A percentile compares a stretch with the other conserved stretches of the same genome.
These are phyloP conservation scores for Tylopilus balloui DNA, from an alignment of 768 basidiomycete genomes.

Conservation along the genomic window DNA sequence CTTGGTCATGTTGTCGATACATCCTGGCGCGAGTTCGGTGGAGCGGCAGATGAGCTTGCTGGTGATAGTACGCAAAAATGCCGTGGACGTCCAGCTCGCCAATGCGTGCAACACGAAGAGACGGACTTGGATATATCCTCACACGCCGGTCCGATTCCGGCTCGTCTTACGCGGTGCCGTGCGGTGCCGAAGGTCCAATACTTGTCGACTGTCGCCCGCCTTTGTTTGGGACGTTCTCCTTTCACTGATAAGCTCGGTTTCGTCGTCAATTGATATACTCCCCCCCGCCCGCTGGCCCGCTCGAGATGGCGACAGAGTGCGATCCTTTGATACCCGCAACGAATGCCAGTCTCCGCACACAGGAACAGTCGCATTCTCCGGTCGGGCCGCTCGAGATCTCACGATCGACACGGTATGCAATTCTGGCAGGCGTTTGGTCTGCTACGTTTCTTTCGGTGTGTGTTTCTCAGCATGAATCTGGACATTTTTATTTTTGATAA, in stretches of 20 bases:
- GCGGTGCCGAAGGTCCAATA: not conserved
- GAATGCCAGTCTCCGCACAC: not conserved
- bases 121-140: no score
- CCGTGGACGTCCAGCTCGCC: no score
- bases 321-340: constrained; percentile 26
- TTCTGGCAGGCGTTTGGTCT: constrained; percentile 69
- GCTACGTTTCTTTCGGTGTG: constrained; percentile 72
- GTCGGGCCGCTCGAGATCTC: constrained; percentile 61
- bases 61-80: no score
- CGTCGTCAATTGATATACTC: not conserved
- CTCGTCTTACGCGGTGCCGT: not conserved
- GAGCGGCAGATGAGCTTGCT: no score
- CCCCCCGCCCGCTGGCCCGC: not conserved
- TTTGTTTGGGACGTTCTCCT: not conserved
- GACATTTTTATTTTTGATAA: constrained; percentile 7
- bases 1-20: no score
- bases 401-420: constrained; percentile 54
- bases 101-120: no score
- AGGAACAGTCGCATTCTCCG: constrained; percentile 1
- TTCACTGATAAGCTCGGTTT: no score
- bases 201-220: not conserved
- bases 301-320: constrained; percentile 30
- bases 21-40: no score
- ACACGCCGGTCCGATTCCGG: not conserved
- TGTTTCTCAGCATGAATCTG: not conserved